These are phyloP conservation scores for Haplosporangium gracile DNA, from an alignment of 192 early-diverging fungal genomes.

Conservation along the genomic window DNA sequence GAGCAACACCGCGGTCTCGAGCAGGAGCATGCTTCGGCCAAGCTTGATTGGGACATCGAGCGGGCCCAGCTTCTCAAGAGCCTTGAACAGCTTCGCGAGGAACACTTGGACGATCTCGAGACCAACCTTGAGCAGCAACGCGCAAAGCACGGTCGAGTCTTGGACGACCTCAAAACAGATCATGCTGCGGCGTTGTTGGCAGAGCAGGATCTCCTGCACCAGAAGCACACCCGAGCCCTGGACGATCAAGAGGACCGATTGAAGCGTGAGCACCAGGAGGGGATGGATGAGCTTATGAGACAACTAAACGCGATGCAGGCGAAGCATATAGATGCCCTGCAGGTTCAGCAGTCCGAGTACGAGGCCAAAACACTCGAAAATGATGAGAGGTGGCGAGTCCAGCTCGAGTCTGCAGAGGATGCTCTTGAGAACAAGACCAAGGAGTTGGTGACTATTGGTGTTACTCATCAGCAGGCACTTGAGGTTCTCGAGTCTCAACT, in stretches of 20 bases:
- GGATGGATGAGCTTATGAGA: neutral
- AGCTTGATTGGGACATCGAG: slow-evolving; percentile 31
- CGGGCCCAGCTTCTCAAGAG: slow-evolving; percentile 16
- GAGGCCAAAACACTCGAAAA: neutral
- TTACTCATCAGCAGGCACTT: slow-evolving; percentile 1
- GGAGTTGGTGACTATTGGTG: neutral
- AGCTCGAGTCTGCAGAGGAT: neutral
- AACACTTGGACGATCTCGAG: slow-evolving; percentile 30
- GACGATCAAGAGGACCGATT: slow-evolving; percentile 14
- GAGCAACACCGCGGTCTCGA: neutral
- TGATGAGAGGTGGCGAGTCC: slow-evolving; percentile 1
- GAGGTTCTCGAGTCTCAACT: neutral
- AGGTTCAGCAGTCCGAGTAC: slow-evolving; percentile 7
- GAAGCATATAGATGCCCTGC: slow-evolving; percentile 14
- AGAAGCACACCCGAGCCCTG: slow-evolving; percentile 1
- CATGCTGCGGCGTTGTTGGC: slow-evolving; percentile 16
- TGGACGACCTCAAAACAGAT: slow-evolving; percentile 12
- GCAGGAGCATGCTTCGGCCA: slow-evolving; percentile 14
- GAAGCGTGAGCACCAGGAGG: slow-evolving; percentile 10
- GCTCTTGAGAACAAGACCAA: neutral
- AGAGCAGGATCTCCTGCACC: slow-evolving; percentile 2
- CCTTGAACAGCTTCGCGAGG: slow-evolving; percentile 24
- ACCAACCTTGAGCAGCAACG: neutral
- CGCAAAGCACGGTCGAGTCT: neutral
- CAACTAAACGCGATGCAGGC: slow-evolving; percentile 16